phyloP scores from a whole-genome alignment of 495 filamentous ascomycete species.

The Aspergillus homomorphus region DNA sequence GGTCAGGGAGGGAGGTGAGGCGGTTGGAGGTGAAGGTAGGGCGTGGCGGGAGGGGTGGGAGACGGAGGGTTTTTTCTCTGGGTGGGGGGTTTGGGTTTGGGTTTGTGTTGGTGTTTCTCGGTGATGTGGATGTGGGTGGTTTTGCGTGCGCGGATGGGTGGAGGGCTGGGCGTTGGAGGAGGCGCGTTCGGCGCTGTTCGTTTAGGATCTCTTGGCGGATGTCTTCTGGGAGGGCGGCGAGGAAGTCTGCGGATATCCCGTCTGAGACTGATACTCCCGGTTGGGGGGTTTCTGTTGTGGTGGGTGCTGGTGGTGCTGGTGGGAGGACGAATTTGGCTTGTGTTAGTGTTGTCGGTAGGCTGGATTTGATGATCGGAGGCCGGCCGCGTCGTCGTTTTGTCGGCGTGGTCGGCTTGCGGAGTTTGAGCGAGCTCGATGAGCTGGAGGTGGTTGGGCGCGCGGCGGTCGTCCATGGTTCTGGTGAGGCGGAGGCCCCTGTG shows the following conservation, averaged over 20 bases:
- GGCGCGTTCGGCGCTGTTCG: slow-evolving; percentile 60
- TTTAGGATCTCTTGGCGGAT: slow-evolving; percentile 72
- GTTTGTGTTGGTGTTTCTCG: not conserved
- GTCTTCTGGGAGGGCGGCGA: slow-evolving; percentile 78
- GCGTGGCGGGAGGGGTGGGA: slow-evolving; percentile 50
- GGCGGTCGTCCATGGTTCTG: slow-evolving; percentile 43
- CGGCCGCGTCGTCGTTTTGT: slow-evolving; percentile 57
- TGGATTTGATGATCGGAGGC: slow-evolving; percentile 34
- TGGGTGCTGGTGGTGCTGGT: slow-evolving; percentile 5
- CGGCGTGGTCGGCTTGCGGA: slow-evolving; percentile 53
- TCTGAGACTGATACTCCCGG: no score
- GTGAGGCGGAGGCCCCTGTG: slow-evolving; percentile 21
- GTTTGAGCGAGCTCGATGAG: slow-evolving; percentile 28
- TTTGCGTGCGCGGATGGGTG: slow-evolving; percentile 17
- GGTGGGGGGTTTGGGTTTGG: slow-evolving; percentile 12
- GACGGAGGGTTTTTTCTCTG: slow-evolving; percentile 40
- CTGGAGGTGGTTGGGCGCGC: slow-evolving; percentile 46
- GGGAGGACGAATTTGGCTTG: slow-evolving; percentile 63
- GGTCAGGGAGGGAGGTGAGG: slow-evolving; percentile 52
- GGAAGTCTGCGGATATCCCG: slow-evolving; percentile 71
- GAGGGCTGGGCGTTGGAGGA: slow-evolving; percentile 43
- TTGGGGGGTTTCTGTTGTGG: slow-evolving; percentile 6
- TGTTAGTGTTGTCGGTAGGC: slow-evolving; percentile 46
- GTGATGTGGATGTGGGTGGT: not conserved
- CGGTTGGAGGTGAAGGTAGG: slow-evolving; percentile 65